phyloP scores from a whole-genome alignment of 2,329 filamentous ascomycete genomes.

The Microdochium bolleyi region DNA sequence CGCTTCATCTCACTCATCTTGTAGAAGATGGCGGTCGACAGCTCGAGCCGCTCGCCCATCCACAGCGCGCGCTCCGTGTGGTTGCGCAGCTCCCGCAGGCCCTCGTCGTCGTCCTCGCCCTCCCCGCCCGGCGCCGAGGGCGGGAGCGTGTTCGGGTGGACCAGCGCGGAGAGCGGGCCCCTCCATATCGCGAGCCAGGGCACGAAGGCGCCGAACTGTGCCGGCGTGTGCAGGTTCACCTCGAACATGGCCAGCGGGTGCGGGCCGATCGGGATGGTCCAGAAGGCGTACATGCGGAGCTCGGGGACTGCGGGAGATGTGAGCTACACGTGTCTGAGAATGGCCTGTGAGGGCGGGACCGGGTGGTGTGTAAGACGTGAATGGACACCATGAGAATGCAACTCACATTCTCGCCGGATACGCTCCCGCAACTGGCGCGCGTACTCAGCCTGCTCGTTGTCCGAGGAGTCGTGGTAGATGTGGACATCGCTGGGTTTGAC shows the following conservation, averaged over 20 bases:
- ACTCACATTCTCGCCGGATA: slow-evolving; percentile 69
- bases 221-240: slow-evolving; percentile 78
- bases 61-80: slow-evolving; percentile 65
- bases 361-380: background rate
- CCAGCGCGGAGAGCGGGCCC: slow-evolving; percentile 67
- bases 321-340: background rate
- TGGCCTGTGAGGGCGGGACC: background rate
- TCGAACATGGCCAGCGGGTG: slow-evolving; percentile 88
- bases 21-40: slow-evolving; percentile 17
- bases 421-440: slow-evolving; percentile 69
- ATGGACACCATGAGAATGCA: slow-evolving; percentile 1
- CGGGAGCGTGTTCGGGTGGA: slow-evolving; percentile 73
- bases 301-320: slow-evolving; percentile 58
- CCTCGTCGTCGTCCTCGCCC: slow-evolving; percentile 17
- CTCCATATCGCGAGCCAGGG: slow-evolving; percentile 78
- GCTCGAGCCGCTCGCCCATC: slow-evolving; percentile 41
- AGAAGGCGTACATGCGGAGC: slow-evolving; percentile 71
- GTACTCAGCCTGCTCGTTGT: slow-evolving; percentile 54
- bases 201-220: slow-evolving; percentile 83
- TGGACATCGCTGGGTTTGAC: slow-evolving; percentile 60
- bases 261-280: slow-evolving; percentile 70
- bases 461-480: slow-evolving; percentile 69
- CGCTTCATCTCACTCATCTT: background rate
- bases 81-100: slow-evolving; percentile 36
- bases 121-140: slow-evolving; percentile 8